Base-by-base conservation (phyloP, 2,329 filamentous ascomycete species). In the Talaromyces piceae region DNA sequence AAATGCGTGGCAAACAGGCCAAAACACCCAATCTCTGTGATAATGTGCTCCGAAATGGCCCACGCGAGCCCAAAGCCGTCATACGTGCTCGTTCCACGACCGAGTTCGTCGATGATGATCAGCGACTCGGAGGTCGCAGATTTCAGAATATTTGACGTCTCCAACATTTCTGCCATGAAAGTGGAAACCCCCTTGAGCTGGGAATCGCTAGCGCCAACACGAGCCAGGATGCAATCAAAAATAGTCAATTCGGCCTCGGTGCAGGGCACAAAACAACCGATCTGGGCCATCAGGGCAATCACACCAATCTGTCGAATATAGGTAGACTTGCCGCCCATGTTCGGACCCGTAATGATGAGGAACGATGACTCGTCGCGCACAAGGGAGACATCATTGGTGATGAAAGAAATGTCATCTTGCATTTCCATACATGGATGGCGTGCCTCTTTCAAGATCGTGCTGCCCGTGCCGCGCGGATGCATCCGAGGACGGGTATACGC, bases 161-260 rank as follows among this genome's bases (percentile, higher is more conserved):
- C 93, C 20, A 98, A 80, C 93, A 98, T 98, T 73, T 98, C 93
- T 1, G 93, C 93, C 94, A 98, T 98, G 70, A 98, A 98, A 0
- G 93, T 98, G 3, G 89, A 95, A 2, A 98, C 93, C 30, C 93
- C 93, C 72, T 97, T 97, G 56, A 98, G 84, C 69, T 97, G 93
- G 5, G 88, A 95, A 71, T 98, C 94, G 60, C 87, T 93, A 5
- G 93, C 94, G 39, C 94, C 93, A 0, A 98, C 93, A 60, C 93
- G 87, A 0, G 94, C 93, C 33, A 98, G 85, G 55, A 98, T 95
- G 56, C 89, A 93, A 73, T 98, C 93, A 67, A 96, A 98, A 53
- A 98, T 90, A 13, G 88, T 95, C 41, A 98, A 74, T 68, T 97
- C 91, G 12, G 94, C 93, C 65, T 89, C 84, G 3, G 84, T 76